Conservation (phyloP, 192 early-diverging fungal genomes). For the Umbelopsis vinacea region DNA sequence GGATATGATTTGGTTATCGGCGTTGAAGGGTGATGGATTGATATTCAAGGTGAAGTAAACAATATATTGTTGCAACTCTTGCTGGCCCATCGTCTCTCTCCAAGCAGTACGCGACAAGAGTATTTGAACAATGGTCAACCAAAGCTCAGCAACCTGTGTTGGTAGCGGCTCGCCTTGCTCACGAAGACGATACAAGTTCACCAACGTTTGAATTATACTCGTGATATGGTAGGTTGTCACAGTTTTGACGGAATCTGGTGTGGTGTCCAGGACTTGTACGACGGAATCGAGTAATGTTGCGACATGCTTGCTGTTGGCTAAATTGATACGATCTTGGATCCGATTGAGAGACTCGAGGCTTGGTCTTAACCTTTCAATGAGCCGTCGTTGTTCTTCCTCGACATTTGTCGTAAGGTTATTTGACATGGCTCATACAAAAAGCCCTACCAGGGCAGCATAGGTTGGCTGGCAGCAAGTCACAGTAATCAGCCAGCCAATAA, state of each 20-base stretch:
- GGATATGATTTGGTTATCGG: neutral
- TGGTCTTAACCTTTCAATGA: neutral
- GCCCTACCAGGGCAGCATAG: neutral
- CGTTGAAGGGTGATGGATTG: slow-evolving; percentile 9
- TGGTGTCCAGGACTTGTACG: neutral
- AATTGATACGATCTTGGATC: slow-evolving; percentile 12
- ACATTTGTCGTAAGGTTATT: neutral
- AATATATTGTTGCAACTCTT: slow-evolving; percentile 12
- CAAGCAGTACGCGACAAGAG: neutral
- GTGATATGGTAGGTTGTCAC: slow-evolving; percentile 2
- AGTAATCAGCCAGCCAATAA: too few species aligned
- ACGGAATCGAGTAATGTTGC: neutral
- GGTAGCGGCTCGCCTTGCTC: slow-evolving; percentile 10
- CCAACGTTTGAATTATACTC: neutral
- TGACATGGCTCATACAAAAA: neutral
- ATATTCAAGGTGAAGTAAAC: slow-evolving; percentile 16
- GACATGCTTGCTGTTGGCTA: slow-evolving; percentile 7
- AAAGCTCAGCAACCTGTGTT: neutral
- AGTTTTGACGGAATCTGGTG: neutral
- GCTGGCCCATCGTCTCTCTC: neutral
- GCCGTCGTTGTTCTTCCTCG: slow-evolving; percentile 5
- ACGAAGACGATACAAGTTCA: slow-evolving; percentile 5
- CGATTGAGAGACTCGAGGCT: neutral
- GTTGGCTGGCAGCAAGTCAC: neutral
- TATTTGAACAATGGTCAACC: slow-evolving; percentile 1